Percentiles rank a stretch among this genome's conserved stretches.
These are phyloP conservation scores for Penicillium atrosanguineum DNA, from an alignment of 495 filamentous ascomycete genomes.

Conservation along the genomic window DNA sequence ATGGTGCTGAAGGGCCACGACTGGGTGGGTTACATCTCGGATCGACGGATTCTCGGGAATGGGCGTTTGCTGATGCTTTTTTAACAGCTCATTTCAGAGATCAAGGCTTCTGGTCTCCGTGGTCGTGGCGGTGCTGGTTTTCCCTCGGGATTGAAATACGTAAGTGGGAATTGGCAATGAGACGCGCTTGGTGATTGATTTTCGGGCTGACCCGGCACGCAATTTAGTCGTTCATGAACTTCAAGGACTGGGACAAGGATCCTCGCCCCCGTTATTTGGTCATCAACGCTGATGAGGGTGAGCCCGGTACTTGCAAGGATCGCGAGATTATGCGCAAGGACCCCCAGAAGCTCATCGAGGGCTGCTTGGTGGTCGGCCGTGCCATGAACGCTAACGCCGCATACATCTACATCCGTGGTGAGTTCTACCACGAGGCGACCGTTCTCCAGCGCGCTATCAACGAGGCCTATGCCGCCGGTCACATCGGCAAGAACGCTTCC, in stretches of 20 bases:
- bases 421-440: conserved; percentile 97
- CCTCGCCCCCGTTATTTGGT: conserved; percentile 93
- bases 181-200: conserved; percentile 1
- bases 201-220: conserved; percentile 7
- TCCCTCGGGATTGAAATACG: conserved; percentile 98
- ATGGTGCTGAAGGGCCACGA: conserved; percentile 95
- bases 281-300: conserved; percentile 97
- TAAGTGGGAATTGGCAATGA: conserved; percentile 43
- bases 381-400: conserved; percentile 98
- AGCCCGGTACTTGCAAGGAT: conserved; percentile 99
- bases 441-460: conserved; percentile 93
- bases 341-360: conserved; percentile 96
- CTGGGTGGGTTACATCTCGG: conserved; percentile 59
- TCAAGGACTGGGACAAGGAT: conserved; percentile 99
- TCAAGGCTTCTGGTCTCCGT: conserved; percentile 93
- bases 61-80: conserved; percentile 19
- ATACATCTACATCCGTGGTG: conserved; percentile 99
- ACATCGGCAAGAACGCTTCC: conserved; percentile 98
- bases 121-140: conserved; percentile 97
- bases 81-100: conserved; percentile 81
- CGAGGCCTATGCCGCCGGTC: conserved; percentile 88
- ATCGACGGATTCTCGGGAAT: background rate
- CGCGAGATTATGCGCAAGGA: conserved; percentile 99
- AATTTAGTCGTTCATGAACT: conserved; percentile 96
- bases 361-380: conserved; percentile 92